Base-by-base conservation (phyloP, 805 yeast genomes). In the Zygoascus tannicola region DNA sequence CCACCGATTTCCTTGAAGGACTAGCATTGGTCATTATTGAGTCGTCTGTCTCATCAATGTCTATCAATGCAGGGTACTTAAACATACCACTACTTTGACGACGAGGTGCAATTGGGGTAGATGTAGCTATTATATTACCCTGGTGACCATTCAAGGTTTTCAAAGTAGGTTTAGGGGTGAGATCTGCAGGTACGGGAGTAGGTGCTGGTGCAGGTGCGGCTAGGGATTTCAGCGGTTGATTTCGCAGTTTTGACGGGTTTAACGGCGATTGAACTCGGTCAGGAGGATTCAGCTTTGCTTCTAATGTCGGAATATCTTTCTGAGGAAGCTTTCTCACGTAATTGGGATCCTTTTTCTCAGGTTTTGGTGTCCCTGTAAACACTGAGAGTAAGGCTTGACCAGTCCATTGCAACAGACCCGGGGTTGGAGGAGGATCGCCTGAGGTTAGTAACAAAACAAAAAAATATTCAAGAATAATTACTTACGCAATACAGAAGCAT, bases 321-420 rank as follows among this genome's bases (percentile, higher is more conserved):
- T n/a, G n/a, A n/a, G n/a, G n/a, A n/a, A n/a, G n/a, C n/a, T n/a
- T n/a, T n/a, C n/a, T n/a, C n/a, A n/a, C n/a, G n/a, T n/a, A n/a
- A n/a, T n/a, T n/a, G n/a, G n/a, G n/a, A n/a, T n/a, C n/a, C n/a
- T n/a, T n/a, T 8, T 26, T 26, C 7, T 26, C 30, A 26, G 30
- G 7, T 26, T 26, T 46, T 5, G 55, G 55, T 1, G 55, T 51
- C 3, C 55, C 54, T 7, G 28, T 38, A 40, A 48, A 46, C 33
- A 51, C 37, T 15, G 55, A 44, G n/a, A 48, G 50, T 12, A 53
- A 36, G 5, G 56, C 53, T 14, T 43, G 45, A 19, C 52, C 37
- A 1, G 55, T 51, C 54, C 55, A 53, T 8, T 45, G 23, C 5
- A 41, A 46, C 4, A 50, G 36, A 5, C 55, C 55, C 2, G 56